Percentiles rank a stretch among this genome's conserved stretches.
phyloP scores from a whole-genome alignment of 176 grass and related monocot genomes.

The Triticum turgidum region DNA sequence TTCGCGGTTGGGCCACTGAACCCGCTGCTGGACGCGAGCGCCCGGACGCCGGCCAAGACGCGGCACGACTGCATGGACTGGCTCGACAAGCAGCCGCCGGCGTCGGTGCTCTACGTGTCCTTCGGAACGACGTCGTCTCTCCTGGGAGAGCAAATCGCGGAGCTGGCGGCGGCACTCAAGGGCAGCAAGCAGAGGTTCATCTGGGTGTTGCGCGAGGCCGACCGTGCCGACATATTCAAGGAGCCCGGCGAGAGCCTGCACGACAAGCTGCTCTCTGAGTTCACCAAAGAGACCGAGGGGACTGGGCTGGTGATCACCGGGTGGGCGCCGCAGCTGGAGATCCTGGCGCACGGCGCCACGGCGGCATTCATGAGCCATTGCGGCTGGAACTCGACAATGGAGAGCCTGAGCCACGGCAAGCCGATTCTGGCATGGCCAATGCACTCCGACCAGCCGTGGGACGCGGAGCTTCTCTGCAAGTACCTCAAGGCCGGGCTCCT shows the following conservation, averaged over 20 bases:
- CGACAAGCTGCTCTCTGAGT: neutral
- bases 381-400: constrained; percentile 81
- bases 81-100: constrained; percentile 50
- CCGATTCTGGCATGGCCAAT: constrained; percentile 55
- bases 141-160: constrained; percentile 32
- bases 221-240: constrained; percentile 26
- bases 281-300: constrained; percentile 2
- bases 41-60: neutral
- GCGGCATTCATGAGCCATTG: constrained; percentile 83
- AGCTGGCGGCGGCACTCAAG: constrained; percentile 48
- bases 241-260: neutral
- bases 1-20: constrained; percentile 66
- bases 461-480: constrained; percentile 47
- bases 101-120: constrained; percentile 63
- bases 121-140: constrained; percentile 61
- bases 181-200: constrained; percentile 55
- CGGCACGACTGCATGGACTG: constrained; percentile 54
- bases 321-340: constrained; percentile 84
- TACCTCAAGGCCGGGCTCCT: neutral
- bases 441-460: constrained; percentile 53
- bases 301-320: constrained; percentile 47
- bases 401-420: constrained; percentile 10
- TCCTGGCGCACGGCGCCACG: constrained; percentile 48
- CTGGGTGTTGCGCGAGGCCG: constrained; percentile 65
- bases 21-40: constrained; percentile 19